Conservation (phyloP, 2,329 filamentous ascomycete species). For the Exophiala mesophila region DNA sequence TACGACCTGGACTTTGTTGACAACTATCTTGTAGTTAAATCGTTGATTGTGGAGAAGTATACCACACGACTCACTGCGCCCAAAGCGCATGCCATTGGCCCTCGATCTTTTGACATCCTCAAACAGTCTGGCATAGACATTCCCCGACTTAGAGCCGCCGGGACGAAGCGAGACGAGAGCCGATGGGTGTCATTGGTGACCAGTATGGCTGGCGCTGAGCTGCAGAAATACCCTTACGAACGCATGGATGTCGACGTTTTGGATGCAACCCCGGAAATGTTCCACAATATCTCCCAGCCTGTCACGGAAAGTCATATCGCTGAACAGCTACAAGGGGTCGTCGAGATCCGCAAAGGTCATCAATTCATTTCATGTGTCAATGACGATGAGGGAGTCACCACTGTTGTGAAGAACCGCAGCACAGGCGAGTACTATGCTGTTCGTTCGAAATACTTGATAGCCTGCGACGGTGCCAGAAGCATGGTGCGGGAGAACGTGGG, state of each 20-base stretch:
- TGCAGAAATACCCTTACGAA: background rate
- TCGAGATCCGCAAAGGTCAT: background rate
- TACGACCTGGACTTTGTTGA: background rate
- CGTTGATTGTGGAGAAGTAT: background rate
- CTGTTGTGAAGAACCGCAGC: slow-evolving; percentile 21
- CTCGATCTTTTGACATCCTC: background rate
- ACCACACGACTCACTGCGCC: background rate
- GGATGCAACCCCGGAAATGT: background rate
- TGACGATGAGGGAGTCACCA: slow-evolving; percentile 26
- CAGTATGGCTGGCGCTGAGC: background rate
- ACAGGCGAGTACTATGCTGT: slow-evolving; percentile 16
- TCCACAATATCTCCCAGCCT: background rate
- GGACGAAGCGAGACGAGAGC: background rate
- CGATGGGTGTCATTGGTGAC: background rate
- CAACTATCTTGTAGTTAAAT: background rate
- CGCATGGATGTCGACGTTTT: background rate
- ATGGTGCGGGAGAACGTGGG: slow-evolving; percentile 29
- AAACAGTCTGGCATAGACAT: background rate
- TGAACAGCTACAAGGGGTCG: background rate
- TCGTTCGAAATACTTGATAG: slow-evolving; percentile 30
- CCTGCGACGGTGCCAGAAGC: slow-evolving; percentile 37
- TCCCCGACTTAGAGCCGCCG: background rate
- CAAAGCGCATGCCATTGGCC: background rate
- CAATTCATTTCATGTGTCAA: background rate
- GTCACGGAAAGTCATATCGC: background rate